phyloP scores from a whole-genome alignment of 2,329 filamentous ascomycete genomes.

The Verticillium zaregamsianum region DNA sequence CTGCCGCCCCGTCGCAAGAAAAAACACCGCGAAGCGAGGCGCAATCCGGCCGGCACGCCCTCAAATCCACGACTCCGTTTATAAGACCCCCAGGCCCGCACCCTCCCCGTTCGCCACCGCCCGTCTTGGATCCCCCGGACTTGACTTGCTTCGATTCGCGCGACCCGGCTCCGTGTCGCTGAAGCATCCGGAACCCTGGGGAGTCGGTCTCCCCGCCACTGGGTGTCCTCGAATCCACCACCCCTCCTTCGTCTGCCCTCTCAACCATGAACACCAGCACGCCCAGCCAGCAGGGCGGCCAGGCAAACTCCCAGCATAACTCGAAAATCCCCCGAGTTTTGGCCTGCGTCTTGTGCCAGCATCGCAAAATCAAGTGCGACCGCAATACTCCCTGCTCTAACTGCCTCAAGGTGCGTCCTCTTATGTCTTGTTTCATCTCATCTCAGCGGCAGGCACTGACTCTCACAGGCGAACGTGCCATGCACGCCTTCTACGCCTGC shows the following conservation, averaged over 20 bases:
- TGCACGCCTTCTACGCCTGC: conserved; percentile 58
- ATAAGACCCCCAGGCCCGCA: background rate
- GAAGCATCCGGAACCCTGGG: background rate
- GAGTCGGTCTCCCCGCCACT: no score
- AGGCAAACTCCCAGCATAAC: background rate
- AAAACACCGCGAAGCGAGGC: background rate
- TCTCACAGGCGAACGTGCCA: conserved; percentile 48
- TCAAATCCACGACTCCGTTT: background rate
- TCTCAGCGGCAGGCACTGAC: conserved; percentile 4
- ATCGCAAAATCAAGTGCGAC: conserved; percentile 61
- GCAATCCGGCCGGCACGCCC: background rate
- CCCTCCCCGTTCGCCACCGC: background rate
- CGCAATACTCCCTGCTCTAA: conserved; percentile 56
- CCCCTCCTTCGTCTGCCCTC: background rate
- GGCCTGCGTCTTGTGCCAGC: conserved; percentile 55
- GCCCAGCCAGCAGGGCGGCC: background rate
- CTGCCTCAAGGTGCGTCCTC: conserved; percentile 47
- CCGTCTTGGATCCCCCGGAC: background rate
- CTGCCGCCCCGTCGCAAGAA: background rate
- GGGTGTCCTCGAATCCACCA: background rate
- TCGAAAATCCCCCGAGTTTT: conserved; percentile 35
- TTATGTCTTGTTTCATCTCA: background rate
- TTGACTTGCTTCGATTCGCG: background rate
- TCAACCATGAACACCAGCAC: background rate
- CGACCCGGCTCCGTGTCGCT: background rate